Evolutionary conservation across 805 yeast species (phyloP), one percentile per base, ranked within the genome.

Genomic region (Metschnikowia arizonensis): DNA sequence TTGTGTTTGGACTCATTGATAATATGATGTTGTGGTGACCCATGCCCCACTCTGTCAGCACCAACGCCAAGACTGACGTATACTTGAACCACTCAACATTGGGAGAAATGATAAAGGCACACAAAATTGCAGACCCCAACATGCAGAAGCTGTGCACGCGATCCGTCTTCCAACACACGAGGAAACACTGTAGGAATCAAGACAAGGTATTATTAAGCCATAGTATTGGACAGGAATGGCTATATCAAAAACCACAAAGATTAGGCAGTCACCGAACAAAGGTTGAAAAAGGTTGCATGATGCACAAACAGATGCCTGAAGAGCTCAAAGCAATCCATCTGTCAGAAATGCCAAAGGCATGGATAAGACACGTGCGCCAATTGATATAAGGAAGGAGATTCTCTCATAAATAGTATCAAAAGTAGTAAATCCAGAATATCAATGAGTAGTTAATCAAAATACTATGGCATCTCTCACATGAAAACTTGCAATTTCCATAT

Each of bases 1-100:
- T 74, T 76, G 53, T 80, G 80, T 25, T 63, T 65, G 24, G 90
- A 75, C 66, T 91, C 98, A 57, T 90, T 91, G 44, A 89, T 78
- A 45, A 90, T 78, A 88, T 88, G 88, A 88, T 88, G 66, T 91
- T 91, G 63, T 91, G 97, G 60, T 91, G 97, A 57, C 79, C 76
- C 15, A 71, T 62, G 2, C 82, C 33, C 57, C 72, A 86, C 64
- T 90, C 96, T n/a, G 73, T 69, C 14, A 88, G 68, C 1, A 91
- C 95, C 18, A 90, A 69, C 1, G 96, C 97, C 30, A 90, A 70
- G 62, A 89, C 67, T 2, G 96, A 87, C 1, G 97, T 88, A 57
- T 87, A 85, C 58, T 86, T 84, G 58, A 90, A 75, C 8, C 96
- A 86, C 60, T 87, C 95, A 49, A 90, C 73, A 56, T 79, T 81